These are phyloP conservation scores for Mycena leptocephala DNA, from an alignment of 768 basidiomycete species.

Conservation along the genomic window DNA sequence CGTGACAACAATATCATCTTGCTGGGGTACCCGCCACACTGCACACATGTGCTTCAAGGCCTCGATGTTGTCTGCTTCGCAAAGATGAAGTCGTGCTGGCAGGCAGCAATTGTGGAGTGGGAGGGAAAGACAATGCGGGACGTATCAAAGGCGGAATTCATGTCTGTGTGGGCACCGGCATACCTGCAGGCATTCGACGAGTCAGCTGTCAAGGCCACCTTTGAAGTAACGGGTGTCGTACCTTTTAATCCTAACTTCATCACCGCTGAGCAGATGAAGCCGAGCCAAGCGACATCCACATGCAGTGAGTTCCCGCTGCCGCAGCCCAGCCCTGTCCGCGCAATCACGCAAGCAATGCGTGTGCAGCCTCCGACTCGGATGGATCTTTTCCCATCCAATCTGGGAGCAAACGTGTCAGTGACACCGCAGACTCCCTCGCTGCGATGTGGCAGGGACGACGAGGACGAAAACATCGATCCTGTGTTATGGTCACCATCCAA, in stretches of 20 bases:
- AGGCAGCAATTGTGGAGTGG: conserved; percentile 27
- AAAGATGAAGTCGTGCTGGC: conserved; percentile 38
- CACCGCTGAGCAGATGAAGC: conserved; percentile 44
- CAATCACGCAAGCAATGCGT: too few species aligned
- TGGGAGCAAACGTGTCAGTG: too few species aligned
- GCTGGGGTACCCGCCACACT: conserved; percentile 48
- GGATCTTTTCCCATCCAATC: too few species aligned
- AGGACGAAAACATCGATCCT: too few species aligned
- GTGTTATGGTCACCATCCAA: too few species aligned
- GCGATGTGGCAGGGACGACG: too few species aligned
- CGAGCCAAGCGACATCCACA: conserved; percentile 43
- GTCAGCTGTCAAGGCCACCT: conserved; percentile 46
- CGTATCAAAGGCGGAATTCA: conserved; percentile 48
- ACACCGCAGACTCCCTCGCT: too few species aligned
- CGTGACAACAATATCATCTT: conserved; percentile 45
- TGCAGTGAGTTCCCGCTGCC: conserved; percentile 43
- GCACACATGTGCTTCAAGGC: conserved; percentile 47
- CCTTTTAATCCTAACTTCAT: conserved; percentile 49
- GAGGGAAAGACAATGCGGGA: conserved; percentile 17
- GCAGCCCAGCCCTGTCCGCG: conserved; percentile 45
- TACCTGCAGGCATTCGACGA: conserved; percentile 45
- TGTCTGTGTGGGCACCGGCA: conserved; percentile 43
- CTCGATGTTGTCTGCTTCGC: conserved; percentile 47
- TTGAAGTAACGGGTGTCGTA: conserved; percentile 47
- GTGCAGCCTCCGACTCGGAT: too few species aligned